phyloP scores from a whole-genome alignment of 805 yeast genomes.

The Candida mattraensis region DNA sequence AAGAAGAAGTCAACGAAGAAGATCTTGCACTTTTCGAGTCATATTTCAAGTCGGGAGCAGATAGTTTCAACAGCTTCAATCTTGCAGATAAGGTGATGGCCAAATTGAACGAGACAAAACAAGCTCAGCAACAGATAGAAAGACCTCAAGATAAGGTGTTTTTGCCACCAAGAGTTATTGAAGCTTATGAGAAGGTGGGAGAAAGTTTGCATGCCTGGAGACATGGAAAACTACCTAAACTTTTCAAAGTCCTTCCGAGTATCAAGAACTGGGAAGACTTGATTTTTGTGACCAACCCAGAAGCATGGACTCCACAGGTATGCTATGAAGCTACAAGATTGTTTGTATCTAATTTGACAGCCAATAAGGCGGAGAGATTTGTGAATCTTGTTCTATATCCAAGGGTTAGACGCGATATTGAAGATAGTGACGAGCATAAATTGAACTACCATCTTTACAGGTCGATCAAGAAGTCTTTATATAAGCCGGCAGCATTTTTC shows the following conservation, averaged over 20 bases:
- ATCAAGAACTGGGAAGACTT: constrained; percentile 95
- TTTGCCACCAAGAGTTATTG: constrained; percentile 94
- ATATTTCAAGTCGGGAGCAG: constrained; percentile 48
- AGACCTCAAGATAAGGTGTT: constrained; percentile 70
- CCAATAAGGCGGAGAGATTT: constrained; percentile 86
- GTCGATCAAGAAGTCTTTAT: constrained; percentile 86
- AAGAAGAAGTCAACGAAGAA: constrained; percentile 64
- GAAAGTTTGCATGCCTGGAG: constrained; percentile 83
- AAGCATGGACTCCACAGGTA: constrained; percentile 92
- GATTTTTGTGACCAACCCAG: constrained; percentile 88
- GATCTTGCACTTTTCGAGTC: constrained; percentile 84
- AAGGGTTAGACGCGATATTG: constrained; percentile 69
- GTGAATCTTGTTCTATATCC: constrained; percentile 67
- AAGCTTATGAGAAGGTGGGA: constrained; percentile 91
- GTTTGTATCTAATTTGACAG: constrained; percentile 85
- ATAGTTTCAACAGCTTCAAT: constrained; percentile 51
- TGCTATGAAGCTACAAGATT: constrained; percentile 92
- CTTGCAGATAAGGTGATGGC: constrained; percentile 95
- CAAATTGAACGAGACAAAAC: constrained; percentile 68
- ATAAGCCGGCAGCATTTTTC: constrained; percentile 97
- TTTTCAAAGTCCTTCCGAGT: constrained; percentile 92
- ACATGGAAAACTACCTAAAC: constrained; percentile 95
- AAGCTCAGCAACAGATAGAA: constrained; percentile 26
- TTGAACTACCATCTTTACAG: constrained; percentile 92
- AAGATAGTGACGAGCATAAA: constrained; percentile 70